Conservation (phyloP, 2,329 filamentous ascomycete species). For the Diaporthe citrichinensis region DNA sequence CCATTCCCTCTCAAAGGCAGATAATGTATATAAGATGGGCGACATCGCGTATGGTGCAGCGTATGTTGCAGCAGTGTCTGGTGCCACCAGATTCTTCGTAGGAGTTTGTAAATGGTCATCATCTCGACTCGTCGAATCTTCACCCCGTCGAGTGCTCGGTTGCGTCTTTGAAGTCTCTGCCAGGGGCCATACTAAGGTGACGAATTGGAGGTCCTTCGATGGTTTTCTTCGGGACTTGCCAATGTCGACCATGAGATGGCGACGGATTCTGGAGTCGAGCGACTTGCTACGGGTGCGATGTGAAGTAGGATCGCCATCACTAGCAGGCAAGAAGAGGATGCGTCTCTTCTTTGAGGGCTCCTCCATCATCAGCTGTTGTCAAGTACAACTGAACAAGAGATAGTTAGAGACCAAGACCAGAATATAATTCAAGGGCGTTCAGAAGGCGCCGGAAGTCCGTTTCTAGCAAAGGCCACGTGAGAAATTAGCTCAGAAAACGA, state of each 20-base stretch:
- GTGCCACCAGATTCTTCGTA: neutral
- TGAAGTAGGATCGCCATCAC: neutral
- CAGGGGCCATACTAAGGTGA: neutral
- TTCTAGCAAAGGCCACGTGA: neutral
- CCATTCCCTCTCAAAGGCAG: constrained; percentile 10
- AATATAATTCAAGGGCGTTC: neutral
- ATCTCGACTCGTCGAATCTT: neutral
- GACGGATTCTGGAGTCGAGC: constrained; percentile 9
- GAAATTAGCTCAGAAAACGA: neutral
- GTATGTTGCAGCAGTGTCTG: neutral
- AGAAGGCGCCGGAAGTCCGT: neutral
- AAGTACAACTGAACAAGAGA: neutral
- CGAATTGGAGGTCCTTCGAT: neutral
- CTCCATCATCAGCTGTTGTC: neutral
- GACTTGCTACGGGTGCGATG: constrained; percentile 6
- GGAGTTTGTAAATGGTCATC: neutral
- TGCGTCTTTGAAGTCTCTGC: neutral
- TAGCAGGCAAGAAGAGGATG: neutral
- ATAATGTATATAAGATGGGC: neutral
- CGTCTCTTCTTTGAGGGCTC: neutral
- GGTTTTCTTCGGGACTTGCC: constrained; percentile 6
- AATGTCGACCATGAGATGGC: constrained; percentile 15
- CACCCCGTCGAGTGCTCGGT: neutral
- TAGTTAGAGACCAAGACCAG: neutral
- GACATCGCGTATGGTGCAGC: neutral